Evolutionary conservation across 148 eudicot species (phyloP), one percentile per base, ranked within the genome.

Genomic region (Spergularia marina): DNA sequence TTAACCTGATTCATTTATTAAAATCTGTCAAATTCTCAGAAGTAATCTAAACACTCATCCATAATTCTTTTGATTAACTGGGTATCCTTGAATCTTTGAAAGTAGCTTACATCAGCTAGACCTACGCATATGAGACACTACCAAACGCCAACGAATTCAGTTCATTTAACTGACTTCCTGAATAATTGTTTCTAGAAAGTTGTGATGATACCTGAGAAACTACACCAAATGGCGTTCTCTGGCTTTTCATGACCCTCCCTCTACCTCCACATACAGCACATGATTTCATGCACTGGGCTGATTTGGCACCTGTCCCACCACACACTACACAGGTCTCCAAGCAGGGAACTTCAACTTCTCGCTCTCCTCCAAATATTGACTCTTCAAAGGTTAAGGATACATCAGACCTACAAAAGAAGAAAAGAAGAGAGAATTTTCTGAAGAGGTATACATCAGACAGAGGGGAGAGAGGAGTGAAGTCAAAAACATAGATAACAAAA

Each of bases 191-290:
- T 53, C 75, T 18, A 25, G 36, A 51, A 41, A 53, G 30, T 23
- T 63, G 18, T 18, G n/a, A 34, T 51, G 60, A 57, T 88, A 91
- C 98, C 98, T 91, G 91, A 73, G 98, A 94, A 83, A 89, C 87
- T 47, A 89, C 77, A 72, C 98, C 98, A 84, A 94, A 94, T 53
- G 97, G 98, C 60, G 98, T 94, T 79, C 82, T 90, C 84, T 91
- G 92, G 79, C 83, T 89, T 85, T 83, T 87, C 75, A 82, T 65
- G 65, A 87, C 80, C 78, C 87, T 88, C 75, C 98, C 98, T 83
- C 90, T 91, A 65, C 98, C 98, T 78, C 90, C 88, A 82, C 98
- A 94, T 61, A 78, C 82, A 30, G 51, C 65, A 73, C 98, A 94
- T 20, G 65, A 69, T 81, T 86, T 91, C 47, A 91, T 74, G 71